Evolutionary conservation across 2,329 filamentous ascomycete species (phyloP).

Genomic region (Cladosporium sphaerospermum): DNA sequence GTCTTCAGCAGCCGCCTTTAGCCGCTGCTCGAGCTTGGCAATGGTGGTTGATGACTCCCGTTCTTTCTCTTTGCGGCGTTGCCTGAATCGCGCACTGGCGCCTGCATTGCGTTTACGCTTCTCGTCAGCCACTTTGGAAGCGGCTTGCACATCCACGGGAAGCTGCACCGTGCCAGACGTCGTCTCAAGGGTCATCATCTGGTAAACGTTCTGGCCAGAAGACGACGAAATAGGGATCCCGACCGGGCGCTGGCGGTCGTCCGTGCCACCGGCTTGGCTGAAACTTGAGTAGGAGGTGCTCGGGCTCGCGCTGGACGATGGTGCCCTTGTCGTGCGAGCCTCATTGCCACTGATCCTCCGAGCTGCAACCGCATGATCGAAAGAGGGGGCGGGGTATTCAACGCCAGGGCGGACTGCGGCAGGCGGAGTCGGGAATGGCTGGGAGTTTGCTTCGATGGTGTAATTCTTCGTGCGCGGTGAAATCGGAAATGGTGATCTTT

Average conservation of each 20-base stretch:
- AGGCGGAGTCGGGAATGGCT: constrained; percentile 43
- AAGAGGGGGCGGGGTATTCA: constrained; percentile 30
- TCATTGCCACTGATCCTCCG: constrained; percentile 31
- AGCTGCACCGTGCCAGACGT: constrained; percentile 51
- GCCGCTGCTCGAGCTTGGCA: constrained; percentile 60
- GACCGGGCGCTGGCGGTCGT: constrained; percentile 28
- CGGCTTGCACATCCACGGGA: constrained; percentile 72
- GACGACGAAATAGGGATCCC: constrained; percentile 43
- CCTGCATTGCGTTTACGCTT: constrained; percentile 80
- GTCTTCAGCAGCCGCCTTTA: constrained; percentile 62
- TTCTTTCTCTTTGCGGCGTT: constrained; percentile 76
- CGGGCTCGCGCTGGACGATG: constrained; percentile 38
- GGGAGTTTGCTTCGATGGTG: constrained; percentile 39
- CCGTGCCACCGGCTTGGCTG: constrained; percentile 1
- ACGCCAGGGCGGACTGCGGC: constrained; percentile 33
- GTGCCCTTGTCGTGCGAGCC: constrained; percentile 16
- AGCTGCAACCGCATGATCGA: constrained; percentile 34
- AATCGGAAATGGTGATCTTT: constrained; percentile 43
- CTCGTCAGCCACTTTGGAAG: constrained; percentile 75
- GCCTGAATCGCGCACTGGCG: constrained; percentile 75
- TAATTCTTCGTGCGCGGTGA: constrained; percentile 29
- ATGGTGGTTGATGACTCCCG: constrained; percentile 64
- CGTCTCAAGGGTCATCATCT: constrained; percentile 49
- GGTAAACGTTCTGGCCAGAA: constrained; percentile 41
- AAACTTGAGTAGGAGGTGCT: constrained; percentile 39